These are phyloP conservation scores for Cryphonectria parasitica DNA, from an alignment of 2,329 filamentous ascomycete species.

Conservation along the genomic window DNA sequence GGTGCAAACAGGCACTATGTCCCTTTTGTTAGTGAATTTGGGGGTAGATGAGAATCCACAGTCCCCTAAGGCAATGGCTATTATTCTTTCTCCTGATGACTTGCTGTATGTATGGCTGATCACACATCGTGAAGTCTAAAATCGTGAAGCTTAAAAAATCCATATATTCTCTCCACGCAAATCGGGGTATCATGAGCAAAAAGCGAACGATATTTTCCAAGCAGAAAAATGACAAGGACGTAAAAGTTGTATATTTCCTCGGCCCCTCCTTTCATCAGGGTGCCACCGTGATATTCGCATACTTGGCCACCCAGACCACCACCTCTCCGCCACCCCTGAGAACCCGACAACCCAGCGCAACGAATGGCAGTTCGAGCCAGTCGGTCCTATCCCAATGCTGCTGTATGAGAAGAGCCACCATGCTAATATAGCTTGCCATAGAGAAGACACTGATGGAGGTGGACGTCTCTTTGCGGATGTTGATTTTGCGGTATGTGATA, in stretches of 20 bases:
- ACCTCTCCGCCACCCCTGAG: conserved; percentile 38
- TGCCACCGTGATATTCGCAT: conserved; percentile 36
- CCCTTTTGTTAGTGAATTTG: conserved; percentile 23
- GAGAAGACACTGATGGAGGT: conserved; percentile 79
- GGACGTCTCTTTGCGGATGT: conserved; percentile 77
- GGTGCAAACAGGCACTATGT: neutral
- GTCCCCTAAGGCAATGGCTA: conserved; percentile 24
- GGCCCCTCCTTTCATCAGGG: conserved; percentile 20
- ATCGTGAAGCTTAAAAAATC: neutral
- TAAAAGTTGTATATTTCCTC: neutral
- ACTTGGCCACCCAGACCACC: conserved; percentile 37
- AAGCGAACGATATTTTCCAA: neutral
- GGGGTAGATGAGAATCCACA: conserved; percentile 22
- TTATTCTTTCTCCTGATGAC: conserved; percentile 17
- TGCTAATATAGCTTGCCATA: conserved; percentile 75
- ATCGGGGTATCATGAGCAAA: conserved; percentile 19
- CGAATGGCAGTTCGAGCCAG: conserved; percentile 63
- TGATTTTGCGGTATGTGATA: conserved; percentile 76
- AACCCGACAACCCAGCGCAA: conserved; percentile 50
- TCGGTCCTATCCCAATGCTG: conserved; percentile 66
- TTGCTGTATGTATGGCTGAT: neutral
- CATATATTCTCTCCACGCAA: conserved; percentile 5
- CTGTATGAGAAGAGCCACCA: conserved; percentile 70
- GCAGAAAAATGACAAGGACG: conserved; percentile 5
- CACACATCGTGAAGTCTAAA: neutral